phyloP scores from a whole-genome alignment of 2,329 filamentous ascomycete genomes.

The Fusarium abutilonis region DNA sequence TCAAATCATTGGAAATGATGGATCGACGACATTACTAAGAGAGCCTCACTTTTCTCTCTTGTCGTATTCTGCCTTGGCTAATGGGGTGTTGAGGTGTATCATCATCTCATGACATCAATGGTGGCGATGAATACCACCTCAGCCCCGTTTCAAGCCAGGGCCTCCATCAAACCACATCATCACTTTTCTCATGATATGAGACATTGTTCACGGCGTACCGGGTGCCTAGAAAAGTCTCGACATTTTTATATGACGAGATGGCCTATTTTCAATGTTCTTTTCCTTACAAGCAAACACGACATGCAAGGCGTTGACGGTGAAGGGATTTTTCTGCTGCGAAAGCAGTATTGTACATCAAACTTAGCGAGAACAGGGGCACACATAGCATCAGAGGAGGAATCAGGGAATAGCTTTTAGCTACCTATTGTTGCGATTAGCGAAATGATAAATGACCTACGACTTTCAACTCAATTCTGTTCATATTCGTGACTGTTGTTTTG shows the following conservation, averaged over 20 bases:
- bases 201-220: constrained; percentile 20
- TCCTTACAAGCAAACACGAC: constrained; percentile 26
- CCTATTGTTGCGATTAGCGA: constrained; percentile 7
- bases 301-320: constrained; percentile 34
- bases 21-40: not conserved
- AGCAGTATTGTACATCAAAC: constrained; percentile 20
- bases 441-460: constrained; percentile 28
- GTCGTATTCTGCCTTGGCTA: constrained; percentile 7
- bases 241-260: constrained; percentile 31
- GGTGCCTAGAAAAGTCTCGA: constrained; percentile 27
- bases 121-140: constrained; percentile 25
- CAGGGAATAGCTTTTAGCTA: not conserved
- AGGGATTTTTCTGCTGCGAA: not conserved
- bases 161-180: constrained; percentile 2
- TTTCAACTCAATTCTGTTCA: not conserved
- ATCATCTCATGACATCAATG: constrained; percentile 30
- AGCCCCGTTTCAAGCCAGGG: constrained; percentile 14
- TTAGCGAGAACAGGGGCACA: constrained; percentile 8
- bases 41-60: not conserved
- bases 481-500: not conserved
- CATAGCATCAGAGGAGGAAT: constrained; percentile 6
- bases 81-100: not conserved
- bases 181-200: constrained; percentile 10
- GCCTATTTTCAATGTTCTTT: constrained; percentile 11
- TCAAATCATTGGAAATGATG: constrained; percentile 3